phyloP scores from a whole-genome alignment of 179 eudicot species.

The Beta lomatogona region DNA sequence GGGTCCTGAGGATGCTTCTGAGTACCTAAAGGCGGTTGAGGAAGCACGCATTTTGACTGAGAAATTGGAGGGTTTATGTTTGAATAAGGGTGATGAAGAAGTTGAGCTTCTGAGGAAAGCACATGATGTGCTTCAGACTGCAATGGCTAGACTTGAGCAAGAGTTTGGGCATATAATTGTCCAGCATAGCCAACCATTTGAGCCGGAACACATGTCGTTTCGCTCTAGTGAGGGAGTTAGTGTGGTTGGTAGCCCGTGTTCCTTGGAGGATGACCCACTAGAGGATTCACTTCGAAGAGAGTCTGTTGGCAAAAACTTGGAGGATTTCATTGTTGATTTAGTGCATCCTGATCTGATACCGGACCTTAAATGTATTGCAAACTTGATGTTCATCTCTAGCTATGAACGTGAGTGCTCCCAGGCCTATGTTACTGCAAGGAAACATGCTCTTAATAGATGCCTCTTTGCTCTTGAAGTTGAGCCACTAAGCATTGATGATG shows the following conservation, averaged over 20 bases:
- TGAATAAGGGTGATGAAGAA: slow-evolving; percentile 35
- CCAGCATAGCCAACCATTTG: slow-evolving; percentile 48
- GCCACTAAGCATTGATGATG: slow-evolving; percentile 60
- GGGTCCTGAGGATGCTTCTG: slow-evolving; percentile 42
- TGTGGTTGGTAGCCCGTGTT: slow-evolving; percentile 42
- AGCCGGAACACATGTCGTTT: slow-evolving; percentile 35
- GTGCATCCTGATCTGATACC: slow-evolving; percentile 56
- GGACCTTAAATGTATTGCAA: slow-evolving; percentile 56
- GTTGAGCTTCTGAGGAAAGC: slow-evolving; percentile 52
- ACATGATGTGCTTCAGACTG: slow-evolving; percentile 54
- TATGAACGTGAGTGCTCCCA: slow-evolving; percentile 56
- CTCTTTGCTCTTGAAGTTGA: slow-evolving; percentile 47
- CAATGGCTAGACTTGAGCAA: slow-evolving; percentile 74
- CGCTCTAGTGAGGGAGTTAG: slow-evolving; percentile 43
- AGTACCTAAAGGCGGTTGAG: slow-evolving; percentile 60
- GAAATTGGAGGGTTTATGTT: slow-evolving; percentile 38
- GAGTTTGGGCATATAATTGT: slow-evolving; percentile 62
- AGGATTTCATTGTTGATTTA: slow-evolving; percentile 46
- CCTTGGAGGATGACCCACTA: slow-evolving; percentile 29
- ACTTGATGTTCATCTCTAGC: slow-evolving; percentile 54
- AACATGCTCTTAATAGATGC: slow-evolving; percentile 50
- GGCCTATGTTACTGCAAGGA: slow-evolving; percentile 48
- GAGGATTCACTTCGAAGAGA: slow-evolving; percentile 29
- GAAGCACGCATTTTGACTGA: slow-evolving; percentile 50
- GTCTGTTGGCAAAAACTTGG: slow-evolving; percentile 31